phyloP scores from a whole-genome alignment of 306 rosid genomes.

The Astragalus membranaceus region DNA sequence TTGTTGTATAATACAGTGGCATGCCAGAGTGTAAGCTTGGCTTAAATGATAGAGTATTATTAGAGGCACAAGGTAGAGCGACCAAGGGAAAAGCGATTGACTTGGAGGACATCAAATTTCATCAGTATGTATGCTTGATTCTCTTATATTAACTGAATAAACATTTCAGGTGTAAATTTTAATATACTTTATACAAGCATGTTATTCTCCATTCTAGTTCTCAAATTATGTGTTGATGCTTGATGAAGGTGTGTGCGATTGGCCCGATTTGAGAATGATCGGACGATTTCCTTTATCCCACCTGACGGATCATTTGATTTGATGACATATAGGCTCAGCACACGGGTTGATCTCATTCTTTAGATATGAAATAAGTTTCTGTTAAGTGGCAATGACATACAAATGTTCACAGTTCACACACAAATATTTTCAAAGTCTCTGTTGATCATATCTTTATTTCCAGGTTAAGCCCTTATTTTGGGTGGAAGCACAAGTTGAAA shows the following conservation, averaged over 20 bases:
- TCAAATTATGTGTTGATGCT: too few species aligned
- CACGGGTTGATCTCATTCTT: conserved; percentile 58
- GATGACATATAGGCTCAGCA: too few species aligned
- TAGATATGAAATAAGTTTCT: conserved; percentile 9
- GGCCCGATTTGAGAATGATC: too few species aligned
- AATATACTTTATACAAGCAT: conserved; percentile 5
- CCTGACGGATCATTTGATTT: too few species aligned
- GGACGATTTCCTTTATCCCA: too few species aligned
- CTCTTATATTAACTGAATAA: conserved; percentile 6
- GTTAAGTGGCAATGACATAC: conserved; percentile 22
- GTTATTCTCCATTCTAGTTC: conserved; percentile 8
- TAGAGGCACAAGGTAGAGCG: too few species aligned
- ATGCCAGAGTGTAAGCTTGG: too few species aligned
- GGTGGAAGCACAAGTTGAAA: conserved; percentile 99
- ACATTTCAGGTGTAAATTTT: conserved; percentile 3
- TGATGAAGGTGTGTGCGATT: too few species aligned
- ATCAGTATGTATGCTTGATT: conserved; percentile 71
- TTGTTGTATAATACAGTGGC: conserved; percentile 31
- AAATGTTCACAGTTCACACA: background rate
- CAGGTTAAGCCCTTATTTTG: conserved; percentile 95
- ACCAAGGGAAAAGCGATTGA: too few species aligned
- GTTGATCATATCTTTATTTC: conserved; percentile 20
- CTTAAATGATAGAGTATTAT: too few species aligned
- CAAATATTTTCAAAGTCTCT: background rate
- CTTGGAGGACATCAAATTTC: conserved; percentile 98